Percentiles rank a stretch among this genome's conserved stretches.
phyloP scores from a whole-genome alignment of 2,329 filamentous ascomycete genomes.

The Gnomoniopsis sp. region DNA sequence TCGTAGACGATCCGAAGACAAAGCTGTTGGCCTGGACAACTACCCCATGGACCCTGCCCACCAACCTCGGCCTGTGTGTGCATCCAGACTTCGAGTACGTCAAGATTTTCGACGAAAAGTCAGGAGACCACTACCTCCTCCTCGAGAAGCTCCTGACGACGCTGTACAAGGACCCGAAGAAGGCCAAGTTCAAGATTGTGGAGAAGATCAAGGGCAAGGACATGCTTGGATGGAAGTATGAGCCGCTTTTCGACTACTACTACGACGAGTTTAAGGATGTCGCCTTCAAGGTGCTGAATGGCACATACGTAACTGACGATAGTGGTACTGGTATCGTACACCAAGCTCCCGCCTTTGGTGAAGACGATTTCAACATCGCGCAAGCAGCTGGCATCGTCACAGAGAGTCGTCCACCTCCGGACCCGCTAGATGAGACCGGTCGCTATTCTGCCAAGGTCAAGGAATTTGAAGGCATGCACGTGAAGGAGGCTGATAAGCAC shows the following conservation, averaged over 20 bases:
- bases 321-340: slow-evolving; percentile 94
- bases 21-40: slow-evolving; percentile 84
- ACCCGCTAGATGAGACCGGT: slow-evolving; percentile 83
- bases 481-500: slow-evolving; percentile 87
- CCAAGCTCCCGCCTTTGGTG: slow-evolving; percentile 88
- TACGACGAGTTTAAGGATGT: slow-evolving; percentile 82
- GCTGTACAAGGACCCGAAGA: slow-evolving; percentile 92
- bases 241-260: slow-evolving; percentile 87
- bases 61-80: slow-evolving; percentile 68
- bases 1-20: slow-evolving; percentile 72
- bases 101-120: slow-evolving; percentile 79
- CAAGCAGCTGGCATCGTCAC: slow-evolving; percentile 73
- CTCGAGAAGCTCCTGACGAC: slow-evolving; percentile 77
- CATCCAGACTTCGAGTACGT: slow-evolving; percentile 78
- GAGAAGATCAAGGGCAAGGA: slow-evolving; percentile 77
- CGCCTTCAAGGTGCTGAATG: slow-evolving; percentile 79
- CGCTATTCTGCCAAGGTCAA: slow-evolving; percentile 72
- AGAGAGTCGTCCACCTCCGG: slow-evolving; percentile 75
- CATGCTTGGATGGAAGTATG: slow-evolving; percentile 85
- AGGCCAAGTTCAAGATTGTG: slow-evolving; percentile 84
- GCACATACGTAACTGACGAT: slow-evolving; percentile 81
- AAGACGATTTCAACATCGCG: slow-evolving; percentile 90
- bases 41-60: slow-evolving; percentile 76
- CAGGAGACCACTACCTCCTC: slow-evolving; percentile 80
- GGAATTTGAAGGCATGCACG: slow-evolving; percentile 83